A percentile compares a stretch with the other conserved stretches of the same genome.
Evolutionary conservation across 2,329 filamentous ascomycete species (phyloP).

Genomic region (Alternaria sp.): DNA sequence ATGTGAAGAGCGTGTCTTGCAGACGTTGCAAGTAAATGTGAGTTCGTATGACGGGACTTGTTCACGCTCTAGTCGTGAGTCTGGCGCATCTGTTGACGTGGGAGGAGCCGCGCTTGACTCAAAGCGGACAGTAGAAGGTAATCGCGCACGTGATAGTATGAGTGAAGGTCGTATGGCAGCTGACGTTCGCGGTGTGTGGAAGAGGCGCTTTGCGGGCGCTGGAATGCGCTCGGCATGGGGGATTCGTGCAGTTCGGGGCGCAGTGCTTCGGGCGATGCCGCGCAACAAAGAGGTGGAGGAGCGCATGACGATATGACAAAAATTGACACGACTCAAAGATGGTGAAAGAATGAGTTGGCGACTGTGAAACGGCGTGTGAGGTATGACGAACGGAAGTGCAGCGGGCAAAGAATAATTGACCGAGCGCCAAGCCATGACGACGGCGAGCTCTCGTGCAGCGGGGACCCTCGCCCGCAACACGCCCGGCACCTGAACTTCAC

Average conservation of each 20-base stretch:
- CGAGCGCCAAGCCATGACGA: slow-evolving; percentile 23
- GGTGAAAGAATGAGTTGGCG: not conserved
- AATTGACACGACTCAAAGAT: not conserved
- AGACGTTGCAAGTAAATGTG: slow-evolving; percentile 91
- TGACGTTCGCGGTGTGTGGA: slow-evolving; percentile 40
- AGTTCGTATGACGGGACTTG: slow-evolving; percentile 78
- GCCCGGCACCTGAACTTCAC: not conserved
- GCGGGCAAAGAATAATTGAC: slow-evolving; percentile 12
- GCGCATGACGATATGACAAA: slow-evolving; percentile 25
- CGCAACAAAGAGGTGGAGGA: slow-evolving; percentile 32
- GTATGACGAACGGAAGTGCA: not conserved
- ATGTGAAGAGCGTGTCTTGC: slow-evolving; percentile 80
- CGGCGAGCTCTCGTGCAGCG: slow-evolving; percentile 8
- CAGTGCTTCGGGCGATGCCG: slow-evolving; percentile 23
- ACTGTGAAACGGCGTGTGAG: not conserved
- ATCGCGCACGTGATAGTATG: slow-evolving; percentile 12
- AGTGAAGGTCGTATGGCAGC: slow-evolving; percentile 22
- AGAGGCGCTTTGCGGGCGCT: slow-evolving; percentile 28
- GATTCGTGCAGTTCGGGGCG: slow-evolving; percentile 21
- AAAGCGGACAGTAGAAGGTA: slow-evolving; percentile 26
- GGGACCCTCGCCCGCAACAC: slow-evolving; percentile 7
- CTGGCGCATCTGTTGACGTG: slow-evolving; percentile 37
- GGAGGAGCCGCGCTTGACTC: slow-evolving; percentile 34
- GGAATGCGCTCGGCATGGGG: slow-evolving; percentile 31
- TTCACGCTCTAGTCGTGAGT: slow-evolving; percentile 45